These are phyloP conservation scores for Neurospora sp. DNA, from an alignment of 2,329 filamentous ascomycete species.

Conservation along the genomic window DNA sequence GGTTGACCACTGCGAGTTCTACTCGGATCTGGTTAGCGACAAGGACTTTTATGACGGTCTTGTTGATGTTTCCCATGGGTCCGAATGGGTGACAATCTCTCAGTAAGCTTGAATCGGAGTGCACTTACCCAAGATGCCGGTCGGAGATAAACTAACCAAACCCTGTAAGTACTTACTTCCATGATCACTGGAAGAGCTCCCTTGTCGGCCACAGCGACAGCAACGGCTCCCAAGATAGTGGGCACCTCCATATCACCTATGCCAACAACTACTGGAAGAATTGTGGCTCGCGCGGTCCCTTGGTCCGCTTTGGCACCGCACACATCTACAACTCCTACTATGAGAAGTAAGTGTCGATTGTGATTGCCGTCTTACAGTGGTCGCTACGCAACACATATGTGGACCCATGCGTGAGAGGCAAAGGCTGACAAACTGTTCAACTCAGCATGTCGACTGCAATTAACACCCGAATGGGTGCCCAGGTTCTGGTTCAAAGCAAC, in stretches of 20 bases:
- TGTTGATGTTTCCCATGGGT: conserved; percentile 51
- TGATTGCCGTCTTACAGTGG: neutral
- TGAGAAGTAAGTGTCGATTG: neutral
- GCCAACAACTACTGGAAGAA: conserved; percentile 57
- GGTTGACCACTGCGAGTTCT: conserved; percentile 59
- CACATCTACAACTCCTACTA: conserved; percentile 34
- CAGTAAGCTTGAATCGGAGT: conserved; percentile 22
- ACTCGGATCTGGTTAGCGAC: conserved; percentile 45
- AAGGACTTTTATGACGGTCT: conserved; percentile 65
- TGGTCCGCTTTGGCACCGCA: conserved; percentile 55
- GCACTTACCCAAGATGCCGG: conserved; percentile 33
- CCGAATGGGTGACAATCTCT: conserved; percentile 48
- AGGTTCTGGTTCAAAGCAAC: conserved; percentile 48
- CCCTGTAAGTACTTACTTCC: conserved; percentile 29
- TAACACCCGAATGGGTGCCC: conserved; percentile 47
- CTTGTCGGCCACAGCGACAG: conserved; percentile 51
- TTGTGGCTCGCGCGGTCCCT: conserved; percentile 53
- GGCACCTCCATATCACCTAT: conserved; percentile 54
- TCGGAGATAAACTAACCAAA: conserved; percentile 29
- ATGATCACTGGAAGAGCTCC: conserved; percentile 42
- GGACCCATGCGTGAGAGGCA: too few species aligned
- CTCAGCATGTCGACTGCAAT: conserved; percentile 36
- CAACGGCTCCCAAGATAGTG: conserved; percentile 48
- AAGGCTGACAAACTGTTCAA: conserved; percentile 28
- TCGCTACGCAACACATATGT: neutral